Evolutionary conservation across 163 green algal genomes (phyloP).

Genomic region (Scenedesmus sp.): DNA sequence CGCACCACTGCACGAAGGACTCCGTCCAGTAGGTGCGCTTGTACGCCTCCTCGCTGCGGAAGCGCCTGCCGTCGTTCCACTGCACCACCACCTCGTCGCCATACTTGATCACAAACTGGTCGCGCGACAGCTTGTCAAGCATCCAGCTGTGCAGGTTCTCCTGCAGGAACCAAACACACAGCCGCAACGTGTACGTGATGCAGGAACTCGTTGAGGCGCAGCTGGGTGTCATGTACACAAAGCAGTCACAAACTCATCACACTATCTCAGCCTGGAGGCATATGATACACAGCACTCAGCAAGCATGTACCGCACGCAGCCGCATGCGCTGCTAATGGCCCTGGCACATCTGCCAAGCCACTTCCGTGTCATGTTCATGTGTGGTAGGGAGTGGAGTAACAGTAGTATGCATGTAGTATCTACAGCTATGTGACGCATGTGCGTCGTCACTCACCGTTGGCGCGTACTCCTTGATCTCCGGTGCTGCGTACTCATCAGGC

Average conservation of each 20-base stretch:
- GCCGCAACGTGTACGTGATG: neutral
- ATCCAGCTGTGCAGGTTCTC: slow-evolving; percentile 92
- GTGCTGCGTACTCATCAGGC: slow-evolving; percentile 84
- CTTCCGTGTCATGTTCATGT: too few relatives aligned
- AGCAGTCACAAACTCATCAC: neutral
- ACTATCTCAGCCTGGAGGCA: too few relatives aligned
- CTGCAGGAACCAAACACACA: slow-evolving; percentile 58
- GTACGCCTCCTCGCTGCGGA: slow-evolving; percentile 73
- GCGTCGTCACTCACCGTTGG: slow-evolving; percentile 55
- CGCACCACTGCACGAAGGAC: slow-evolving; percentile 93
- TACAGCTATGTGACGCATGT: neutral
- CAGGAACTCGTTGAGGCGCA: neutral
- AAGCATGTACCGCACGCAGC: too few relatives aligned
- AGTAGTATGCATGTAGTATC: too few relatives aligned
- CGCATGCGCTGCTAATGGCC: too few relatives aligned
- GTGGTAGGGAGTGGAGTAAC: too few relatives aligned
- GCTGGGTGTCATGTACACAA: neutral
- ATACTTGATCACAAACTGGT: slow-evolving; percentile 95
- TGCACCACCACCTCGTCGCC: slow-evolving; percentile 91
- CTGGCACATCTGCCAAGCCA: too few relatives aligned
- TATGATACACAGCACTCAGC: too few relatives aligned
- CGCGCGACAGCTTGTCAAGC: slow-evolving; percentile 90
- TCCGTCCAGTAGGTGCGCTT: slow-evolving; percentile 94
- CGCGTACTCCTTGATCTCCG: slow-evolving; percentile 67
- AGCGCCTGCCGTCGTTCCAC: slow-evolving; percentile 92